phyloP scores from a whole-genome alignment of 306 rosid genomes.

The Fragaria nilgerrensis region DNA sequence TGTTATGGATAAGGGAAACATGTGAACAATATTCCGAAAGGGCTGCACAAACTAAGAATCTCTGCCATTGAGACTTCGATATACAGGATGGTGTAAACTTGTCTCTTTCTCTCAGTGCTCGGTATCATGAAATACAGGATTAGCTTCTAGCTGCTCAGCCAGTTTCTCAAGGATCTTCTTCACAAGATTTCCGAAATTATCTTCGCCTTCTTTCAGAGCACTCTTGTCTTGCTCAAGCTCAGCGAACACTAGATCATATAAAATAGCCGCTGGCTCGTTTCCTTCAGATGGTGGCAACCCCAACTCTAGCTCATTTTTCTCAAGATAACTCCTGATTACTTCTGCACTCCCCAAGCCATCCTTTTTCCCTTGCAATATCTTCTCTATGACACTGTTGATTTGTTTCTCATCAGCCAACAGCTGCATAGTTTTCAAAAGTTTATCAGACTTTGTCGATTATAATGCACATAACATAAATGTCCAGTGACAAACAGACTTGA shows the following conservation, averaged over 20 bases:
- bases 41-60: conserved; percentile 13
- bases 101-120: conserved; percentile 29
- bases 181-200: conserved; percentile 39
- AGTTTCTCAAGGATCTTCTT: conserved; percentile 60
- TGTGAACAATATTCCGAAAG: conserved; percentile 5
- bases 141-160: conserved; percentile 73
- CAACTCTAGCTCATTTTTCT: conserved; percentile 52
- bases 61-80: conserved; percentile 18
- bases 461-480: neutral
- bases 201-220: conserved; percentile 36
- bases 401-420: conserved; percentile 67
- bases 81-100: conserved; percentile 11
- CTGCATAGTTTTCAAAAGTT: conserved; percentile 39
- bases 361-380: conserved; percentile 50
- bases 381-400: conserved; percentile 43
- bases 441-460: neutral
- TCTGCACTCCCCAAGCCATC: conserved; percentile 35
- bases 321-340: conserved; percentile 55
- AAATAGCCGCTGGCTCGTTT: conserved; percentile 56
- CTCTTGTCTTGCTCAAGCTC: conserved; percentile 41
- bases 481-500: neutral
- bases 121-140: conserved; percentile 62
- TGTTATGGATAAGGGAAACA: conserved; percentile 2
- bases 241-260: conserved; percentile 67
- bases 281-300: conserved; percentile 60